A percentile compares a stretch with the other conserved stretches of the same genome.
Evolutionary conservation across 345 rosid species (phyloP).

Genomic region (Eucalyptus pauciflora): DNA sequence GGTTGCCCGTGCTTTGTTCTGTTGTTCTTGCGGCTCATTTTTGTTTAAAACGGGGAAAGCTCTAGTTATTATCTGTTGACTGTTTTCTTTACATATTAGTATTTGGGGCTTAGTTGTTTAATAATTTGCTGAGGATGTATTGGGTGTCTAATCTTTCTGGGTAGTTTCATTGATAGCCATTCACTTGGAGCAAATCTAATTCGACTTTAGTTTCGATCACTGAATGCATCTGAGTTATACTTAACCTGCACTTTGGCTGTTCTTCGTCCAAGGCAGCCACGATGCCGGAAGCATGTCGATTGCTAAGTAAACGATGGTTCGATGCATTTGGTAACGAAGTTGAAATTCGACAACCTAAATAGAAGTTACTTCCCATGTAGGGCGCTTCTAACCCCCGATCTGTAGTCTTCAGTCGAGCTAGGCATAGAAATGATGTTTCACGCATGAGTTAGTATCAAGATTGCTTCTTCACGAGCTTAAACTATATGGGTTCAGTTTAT

Average conservation of each 20-base stretch:
- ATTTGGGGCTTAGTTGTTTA: neutral
- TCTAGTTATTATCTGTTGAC: neutral
- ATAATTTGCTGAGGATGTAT: neutral
- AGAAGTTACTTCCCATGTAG: neutral
- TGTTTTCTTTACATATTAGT: neutral
- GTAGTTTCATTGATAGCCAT: neutral
- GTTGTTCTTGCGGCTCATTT: neutral
- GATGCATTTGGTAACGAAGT: neutral
- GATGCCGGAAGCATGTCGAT: neutral
- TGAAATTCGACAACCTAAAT: neutral
- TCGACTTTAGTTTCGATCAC: neutral
- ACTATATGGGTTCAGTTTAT: neutral
- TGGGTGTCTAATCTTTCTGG: neutral
- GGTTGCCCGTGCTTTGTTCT: neutral
- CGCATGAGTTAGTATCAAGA: neutral
- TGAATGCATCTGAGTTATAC: neutral
- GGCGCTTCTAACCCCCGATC: neutral
- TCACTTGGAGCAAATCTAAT: neutral
- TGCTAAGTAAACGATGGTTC: neutral
- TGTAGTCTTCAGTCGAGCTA: neutral
- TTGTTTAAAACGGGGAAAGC: neutral
- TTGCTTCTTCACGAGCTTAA: neutral
- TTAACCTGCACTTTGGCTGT: neutral
- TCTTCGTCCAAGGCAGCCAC: neutral
- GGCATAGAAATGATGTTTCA: neutral